Conservation (phyloP, 208 protist species). For the Kentomonas sorsogonicus region DNA sequence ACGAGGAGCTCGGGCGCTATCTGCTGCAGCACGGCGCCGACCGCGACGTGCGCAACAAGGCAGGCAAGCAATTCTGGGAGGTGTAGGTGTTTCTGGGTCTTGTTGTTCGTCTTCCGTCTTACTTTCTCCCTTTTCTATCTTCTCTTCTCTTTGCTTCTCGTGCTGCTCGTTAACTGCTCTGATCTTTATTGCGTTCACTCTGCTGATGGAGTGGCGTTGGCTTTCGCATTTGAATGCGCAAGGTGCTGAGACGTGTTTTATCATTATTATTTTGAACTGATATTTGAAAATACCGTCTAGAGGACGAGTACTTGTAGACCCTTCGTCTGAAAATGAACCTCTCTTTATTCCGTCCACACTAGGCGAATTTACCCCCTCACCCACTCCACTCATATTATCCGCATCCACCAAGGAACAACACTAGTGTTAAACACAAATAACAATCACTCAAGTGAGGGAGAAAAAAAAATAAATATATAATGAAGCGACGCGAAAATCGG, state of each 20-base stretch:
- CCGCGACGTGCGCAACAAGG: conserved; percentile 78
- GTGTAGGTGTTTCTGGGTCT: conserved; percentile 29
- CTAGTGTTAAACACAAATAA: too few species aligned
- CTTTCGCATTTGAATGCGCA: too few species aligned
- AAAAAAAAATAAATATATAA: conserved; percentile 11
- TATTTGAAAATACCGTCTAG: too few species aligned
- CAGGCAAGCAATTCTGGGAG: conserved; percentile 88
- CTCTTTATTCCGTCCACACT: conserved; percentile 3
- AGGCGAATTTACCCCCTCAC: too few species aligned
- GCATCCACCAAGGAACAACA: too few species aligned
- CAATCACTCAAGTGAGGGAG: too few species aligned
- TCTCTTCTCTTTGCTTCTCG: not conserved
- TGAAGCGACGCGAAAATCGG: conserved; percentile 57
- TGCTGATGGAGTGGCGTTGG: too few species aligned
- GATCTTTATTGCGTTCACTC: not conserved
- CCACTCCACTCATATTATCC: too few species aligned
- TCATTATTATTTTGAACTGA: conserved; percentile 8
- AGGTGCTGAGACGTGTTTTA: too few species aligned
- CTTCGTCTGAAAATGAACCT: too few species aligned
- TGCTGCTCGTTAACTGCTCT: not conserved
- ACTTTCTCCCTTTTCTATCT: not conserved
- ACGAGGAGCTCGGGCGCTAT: conserved; percentile 82
- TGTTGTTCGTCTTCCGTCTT: not conserved
- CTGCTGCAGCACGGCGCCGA: conserved; percentile 78
- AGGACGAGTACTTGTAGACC: too few species aligned